A percentile compares a stretch with the other conserved stretches of the same genome.
Conservation (phyloP, 164 flowering plant genomes). For the Malania oleifera region DNA sequence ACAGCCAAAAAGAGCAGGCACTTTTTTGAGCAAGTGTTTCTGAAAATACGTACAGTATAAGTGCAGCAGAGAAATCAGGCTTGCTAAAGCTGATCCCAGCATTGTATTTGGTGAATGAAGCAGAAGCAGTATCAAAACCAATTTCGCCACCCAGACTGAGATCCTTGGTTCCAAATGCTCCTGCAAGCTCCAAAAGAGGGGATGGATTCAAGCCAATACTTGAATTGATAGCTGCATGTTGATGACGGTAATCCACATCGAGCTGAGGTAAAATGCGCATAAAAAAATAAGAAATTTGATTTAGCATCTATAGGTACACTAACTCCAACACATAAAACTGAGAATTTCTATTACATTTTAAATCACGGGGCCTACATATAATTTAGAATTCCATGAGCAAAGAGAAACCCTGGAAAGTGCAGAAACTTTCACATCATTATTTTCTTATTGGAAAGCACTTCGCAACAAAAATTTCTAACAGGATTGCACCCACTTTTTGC, state of each 20-base stretch:
- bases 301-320: background rate
- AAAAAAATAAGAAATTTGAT: background rate
- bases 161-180: slow-evolving; percentile 51
- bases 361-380: no score
- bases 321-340: background rate
- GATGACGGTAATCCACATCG: slow-evolving; percentile 62
- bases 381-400: no score
- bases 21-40: background rate
- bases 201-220: slow-evolving; percentile 69
- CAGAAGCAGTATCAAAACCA: slow-evolving; percentile 63
- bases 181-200: slow-evolving; percentile 56
- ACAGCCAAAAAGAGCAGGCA: background rate
- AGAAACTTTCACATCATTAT: no score
- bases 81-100: slow-evolving; percentile 58
- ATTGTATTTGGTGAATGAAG: slow-evolving; percentile 56
- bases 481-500: no score
- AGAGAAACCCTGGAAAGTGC: no score
- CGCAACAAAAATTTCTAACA: no score
- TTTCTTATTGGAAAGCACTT: no score
- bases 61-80: slow-evolving; percentile 62
- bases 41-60: slow-evolving; percentile 47
- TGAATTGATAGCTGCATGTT: slow-evolving; percentile 50
- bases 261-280: slow-evolving; percentile 35
- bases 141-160: slow-evolving; percentile 62
- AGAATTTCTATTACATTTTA: no score